phyloP scores from a whole-genome alignment of 2,329 filamentous ascomycete species.

The Aspergillus caelatus region DNA sequence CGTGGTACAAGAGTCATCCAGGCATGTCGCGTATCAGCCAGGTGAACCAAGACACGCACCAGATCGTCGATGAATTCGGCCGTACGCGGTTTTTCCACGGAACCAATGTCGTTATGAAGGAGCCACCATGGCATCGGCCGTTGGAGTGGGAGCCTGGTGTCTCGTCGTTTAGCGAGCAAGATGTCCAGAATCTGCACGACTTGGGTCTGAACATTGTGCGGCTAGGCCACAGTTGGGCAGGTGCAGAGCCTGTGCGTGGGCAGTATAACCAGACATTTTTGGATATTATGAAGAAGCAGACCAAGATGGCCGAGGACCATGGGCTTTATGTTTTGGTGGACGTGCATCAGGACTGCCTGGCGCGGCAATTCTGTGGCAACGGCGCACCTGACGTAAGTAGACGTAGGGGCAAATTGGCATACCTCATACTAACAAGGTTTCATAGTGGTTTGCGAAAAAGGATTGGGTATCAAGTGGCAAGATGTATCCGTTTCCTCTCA shows the following conservation, averaged over 20 bases:
- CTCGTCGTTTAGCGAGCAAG: slow-evolving; percentile 17
- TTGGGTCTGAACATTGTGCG: slow-evolving; percentile 16
- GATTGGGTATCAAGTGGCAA: slow-evolving; percentile 16
- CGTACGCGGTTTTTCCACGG: slow-evolving; percentile 22
- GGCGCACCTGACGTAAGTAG: slow-evolving; percentile 16
- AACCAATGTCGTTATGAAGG: slow-evolving; percentile 22
- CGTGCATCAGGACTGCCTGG: slow-evolving; percentile 16
- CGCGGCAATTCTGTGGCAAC: slow-evolving; percentile 15
- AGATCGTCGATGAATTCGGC: slow-evolving; percentile 17
- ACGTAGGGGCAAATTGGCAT: background rate
- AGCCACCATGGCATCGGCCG: slow-evolving; percentile 18
- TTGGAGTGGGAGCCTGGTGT: slow-evolving; percentile 18
- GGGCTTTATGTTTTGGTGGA: slow-evolving; percentile 18
- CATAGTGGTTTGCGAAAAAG: slow-evolving; percentile 15
- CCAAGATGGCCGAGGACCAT: slow-evolving; percentile 18
- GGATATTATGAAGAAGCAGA: slow-evolving; percentile 19
- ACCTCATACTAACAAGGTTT: slow-evolving; percentile 6
- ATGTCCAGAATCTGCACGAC: slow-evolving; percentile 18
- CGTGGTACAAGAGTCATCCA: slow-evolving; percentile 15
- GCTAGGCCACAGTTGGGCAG: slow-evolving; percentile 16
- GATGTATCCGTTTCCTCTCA: slow-evolving; percentile 17
- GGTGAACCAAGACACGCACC: slow-evolving; percentile 17
- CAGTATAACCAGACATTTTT: slow-evolving; percentile 18
- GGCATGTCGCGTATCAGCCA: slow-evolving; percentile 16
- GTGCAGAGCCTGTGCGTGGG: slow-evolving; percentile 16